Evolutionary conservation across 2,329 filamentous ascomycete species (phyloP).

Genomic region (Hymenoscyphus scutula): DNA sequence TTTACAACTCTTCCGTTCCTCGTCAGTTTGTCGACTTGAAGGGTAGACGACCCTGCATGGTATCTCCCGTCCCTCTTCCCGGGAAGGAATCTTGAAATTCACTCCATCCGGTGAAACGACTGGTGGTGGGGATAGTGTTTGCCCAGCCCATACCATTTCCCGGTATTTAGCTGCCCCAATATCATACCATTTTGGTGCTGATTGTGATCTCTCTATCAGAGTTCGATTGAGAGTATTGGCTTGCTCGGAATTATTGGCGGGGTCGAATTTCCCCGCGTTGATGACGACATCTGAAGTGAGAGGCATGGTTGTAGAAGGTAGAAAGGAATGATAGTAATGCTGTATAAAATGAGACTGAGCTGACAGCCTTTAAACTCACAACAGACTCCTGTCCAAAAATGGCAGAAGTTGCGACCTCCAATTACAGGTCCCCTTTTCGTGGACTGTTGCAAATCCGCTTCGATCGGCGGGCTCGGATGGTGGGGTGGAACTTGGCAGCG

Average conservation of each 20-base stretch:
- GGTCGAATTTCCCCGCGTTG: slow-evolving; percentile 44
- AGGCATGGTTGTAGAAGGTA: slow-evolving; percentile 32
- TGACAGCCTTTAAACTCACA: background rate
- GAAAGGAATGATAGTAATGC: background rate
- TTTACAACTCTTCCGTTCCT: slow-evolving; percentile 47
- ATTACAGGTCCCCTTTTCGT: background rate
- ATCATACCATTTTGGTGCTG: slow-evolving; percentile 51
- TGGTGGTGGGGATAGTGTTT: slow-evolving; percentile 50
- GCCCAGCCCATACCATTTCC: slow-evolving; percentile 51
- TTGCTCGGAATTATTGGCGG: slow-evolving; percentile 39
- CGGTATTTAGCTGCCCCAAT: slow-evolving; percentile 54
- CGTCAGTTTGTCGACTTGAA: slow-evolving; percentile 35
- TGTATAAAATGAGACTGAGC: background rate
- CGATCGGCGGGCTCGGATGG: background rate
- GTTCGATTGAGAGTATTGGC: slow-evolving; percentile 45
- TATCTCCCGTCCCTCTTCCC: slow-evolving; percentile 49
- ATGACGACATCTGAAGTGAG: slow-evolving; percentile 41
- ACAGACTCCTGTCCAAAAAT: background rate
- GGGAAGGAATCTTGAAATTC: slow-evolving; percentile 49
- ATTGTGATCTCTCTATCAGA: slow-evolving; percentile 28
- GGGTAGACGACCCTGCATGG: slow-evolving; percentile 43
- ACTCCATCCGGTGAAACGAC: slow-evolving; percentile 45
- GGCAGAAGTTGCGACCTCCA: background rate
- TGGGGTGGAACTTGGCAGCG: background rate
- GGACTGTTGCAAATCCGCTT: background rate